These are phyloP conservation scores for Mycogone perniciosa DNA, from an alignment of 2,329 filamentous ascomycete species.

Conservation along the genomic window DNA sequence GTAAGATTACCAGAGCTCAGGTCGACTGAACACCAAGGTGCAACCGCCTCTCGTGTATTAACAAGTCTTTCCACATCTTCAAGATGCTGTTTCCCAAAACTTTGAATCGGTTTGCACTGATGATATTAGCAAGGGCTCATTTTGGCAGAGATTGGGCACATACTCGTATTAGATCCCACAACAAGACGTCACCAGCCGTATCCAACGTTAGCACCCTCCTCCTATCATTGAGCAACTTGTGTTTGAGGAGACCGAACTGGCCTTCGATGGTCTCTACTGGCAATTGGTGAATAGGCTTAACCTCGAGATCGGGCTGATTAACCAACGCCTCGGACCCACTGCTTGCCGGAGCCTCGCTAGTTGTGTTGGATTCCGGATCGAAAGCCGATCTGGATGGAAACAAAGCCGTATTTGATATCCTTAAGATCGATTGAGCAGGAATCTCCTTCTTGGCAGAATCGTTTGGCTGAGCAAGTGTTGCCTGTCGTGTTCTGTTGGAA, in stretches of 20 bases:
- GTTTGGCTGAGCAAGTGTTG: conserved; percentile 29
- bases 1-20: conserved; percentile 87
- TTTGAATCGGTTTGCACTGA: conserved; percentile 77
- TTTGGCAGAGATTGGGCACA: conserved; percentile 15
- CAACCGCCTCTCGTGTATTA: conserved; percentile 82
- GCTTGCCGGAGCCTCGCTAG: conserved; percentile 39
- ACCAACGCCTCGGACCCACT: conserved; percentile 27
- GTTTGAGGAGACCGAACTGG: conserved; percentile 90
- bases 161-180: conserved; percentile 91
- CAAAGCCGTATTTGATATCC: conserved; percentile 75
- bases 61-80: conserved; percentile 85
- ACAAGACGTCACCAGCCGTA: conserved; percentile 85
- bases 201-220: conserved; percentile 85
- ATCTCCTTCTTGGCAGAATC: conserved; percentile 55
- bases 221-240: conserved; percentile 84
- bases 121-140: conserved; percentile 11
- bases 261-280: conserved; percentile 85
- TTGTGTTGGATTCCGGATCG: conserved; percentile 50
- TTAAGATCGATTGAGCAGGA: conserved; percentile 68
- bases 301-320: conserved; percentile 25
- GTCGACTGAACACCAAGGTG: conserved; percentile 94
- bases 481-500: conserved; percentile 29
- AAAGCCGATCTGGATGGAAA: conserved; percentile 56
- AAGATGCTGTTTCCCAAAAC: conserved; percentile 89
- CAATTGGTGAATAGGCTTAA: conserved; percentile 58